phyloP scores from a whole-genome alignment of 2,329 filamentous ascomycete genomes.

The Talaromyces sp. region DNA sequence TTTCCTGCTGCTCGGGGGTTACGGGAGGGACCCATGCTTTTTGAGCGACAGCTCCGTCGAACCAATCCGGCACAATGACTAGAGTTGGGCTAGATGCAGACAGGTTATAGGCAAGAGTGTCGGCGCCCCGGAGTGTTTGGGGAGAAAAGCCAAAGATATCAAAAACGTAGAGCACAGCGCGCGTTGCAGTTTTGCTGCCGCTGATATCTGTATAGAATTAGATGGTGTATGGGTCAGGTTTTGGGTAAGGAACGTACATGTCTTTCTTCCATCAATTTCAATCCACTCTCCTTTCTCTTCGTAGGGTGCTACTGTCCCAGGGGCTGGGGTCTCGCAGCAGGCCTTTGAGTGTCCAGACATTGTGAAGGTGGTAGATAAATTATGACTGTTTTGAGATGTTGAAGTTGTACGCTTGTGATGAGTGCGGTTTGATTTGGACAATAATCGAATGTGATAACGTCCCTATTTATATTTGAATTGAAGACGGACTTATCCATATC shows the following conservation, averaged over 20 bases:
- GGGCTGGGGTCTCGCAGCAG: slow-evolving; percentile 7
- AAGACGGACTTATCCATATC: background rate
- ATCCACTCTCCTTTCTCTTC: slow-evolving; percentile 4
- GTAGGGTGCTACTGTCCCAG: background rate
- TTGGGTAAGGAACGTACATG: background rate
- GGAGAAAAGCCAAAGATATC: slow-evolving; percentile 62
- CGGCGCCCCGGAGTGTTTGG: slow-evolving; percentile 67
- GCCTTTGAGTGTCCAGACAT: slow-evolving; percentile 4
- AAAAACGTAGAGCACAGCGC: slow-evolving; percentile 7
- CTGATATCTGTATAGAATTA: background rate
- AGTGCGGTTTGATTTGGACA: background rate
- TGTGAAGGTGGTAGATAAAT: background rate
- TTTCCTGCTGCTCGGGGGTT: slow-evolving; percentile 59
- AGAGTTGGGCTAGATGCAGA: slow-evolving; percentile 21
- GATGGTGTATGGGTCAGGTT: background rate
- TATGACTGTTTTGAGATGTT: background rate
- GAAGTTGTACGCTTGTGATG: background rate
- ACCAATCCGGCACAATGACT: slow-evolving; percentile 37
- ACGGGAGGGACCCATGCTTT: slow-evolving; percentile 55
- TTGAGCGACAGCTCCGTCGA: slow-evolving; percentile 40
- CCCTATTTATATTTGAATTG: background rate
- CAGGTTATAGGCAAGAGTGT: slow-evolving; percentile 35
- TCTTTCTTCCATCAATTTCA: slow-evolving; percentile 1
- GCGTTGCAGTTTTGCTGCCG: slow-evolving; percentile 5
- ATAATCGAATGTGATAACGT: background rate